Conservation (phyloP, 176 grass and related monocot genomes). For the Lolium multiflorum region DNA sequence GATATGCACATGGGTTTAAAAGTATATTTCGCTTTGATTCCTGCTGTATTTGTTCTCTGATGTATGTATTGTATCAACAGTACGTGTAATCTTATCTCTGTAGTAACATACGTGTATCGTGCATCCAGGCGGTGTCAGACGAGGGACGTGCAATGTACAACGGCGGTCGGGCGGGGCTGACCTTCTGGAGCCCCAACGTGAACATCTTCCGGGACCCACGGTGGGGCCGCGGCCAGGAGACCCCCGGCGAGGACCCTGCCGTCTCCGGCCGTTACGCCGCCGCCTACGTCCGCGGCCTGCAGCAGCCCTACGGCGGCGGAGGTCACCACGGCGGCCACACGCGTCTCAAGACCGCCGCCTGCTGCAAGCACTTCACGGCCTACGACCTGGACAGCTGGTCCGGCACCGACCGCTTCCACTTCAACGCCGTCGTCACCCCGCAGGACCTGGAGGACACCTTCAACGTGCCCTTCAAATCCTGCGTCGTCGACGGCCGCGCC, state of each 20-base stretch:
- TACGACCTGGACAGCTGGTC: constrained; percentile 93
- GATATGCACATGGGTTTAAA: no score
- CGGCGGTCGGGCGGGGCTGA: constrained; percentile 58
- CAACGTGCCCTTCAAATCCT: constrained; percentile 80
- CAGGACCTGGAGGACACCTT: constrained; percentile 94
- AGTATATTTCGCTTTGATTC: no score
- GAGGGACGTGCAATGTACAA: constrained; percentile 91
- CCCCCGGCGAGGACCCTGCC: constrained; percentile 82
- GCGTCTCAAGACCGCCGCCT: constrained; percentile 77
- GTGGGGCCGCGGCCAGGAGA: constrained; percentile 88
- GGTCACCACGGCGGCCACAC: constrained; percentile 8
- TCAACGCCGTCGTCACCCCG: constrained; percentile 74
- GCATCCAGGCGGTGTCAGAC: constrained; percentile 67
- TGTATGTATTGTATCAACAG: no score
- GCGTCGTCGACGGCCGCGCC: constrained; percentile 1
- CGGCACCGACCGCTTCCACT: constrained; percentile 71
- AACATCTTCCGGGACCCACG: constrained; percentile 59
- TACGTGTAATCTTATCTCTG: no score
- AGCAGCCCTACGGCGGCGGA: constrained; percentile 47
- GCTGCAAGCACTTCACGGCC: constrained; percentile 98
- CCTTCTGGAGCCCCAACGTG: no score
- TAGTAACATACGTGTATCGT: neutral
- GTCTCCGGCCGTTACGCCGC: constrained; percentile 57
- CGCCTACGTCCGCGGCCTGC: constrained; percentile 77
- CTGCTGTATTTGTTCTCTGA: no score